Base-by-base conservation (phyloP, 257 asterid genomes). In the Solanum sejunctum region DNA sequence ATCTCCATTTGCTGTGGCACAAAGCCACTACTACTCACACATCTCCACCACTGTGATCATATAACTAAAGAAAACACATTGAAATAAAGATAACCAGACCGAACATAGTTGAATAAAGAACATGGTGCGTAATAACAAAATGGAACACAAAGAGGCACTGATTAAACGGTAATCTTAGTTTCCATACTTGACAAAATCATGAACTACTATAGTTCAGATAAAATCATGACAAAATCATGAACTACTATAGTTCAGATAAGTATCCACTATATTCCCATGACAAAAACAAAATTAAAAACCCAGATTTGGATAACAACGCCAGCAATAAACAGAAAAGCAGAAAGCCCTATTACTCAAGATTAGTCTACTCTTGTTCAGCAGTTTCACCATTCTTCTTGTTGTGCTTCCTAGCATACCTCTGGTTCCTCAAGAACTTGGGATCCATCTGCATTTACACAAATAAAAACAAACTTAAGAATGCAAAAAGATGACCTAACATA, bases 391-490 rank as follows among this genome's bases (percentile, higher is more conserved):
- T 58, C 75, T 85, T 64, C 57, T 64, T 78, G 84, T 86, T 86
- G 88, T 86, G 88, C 81, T 86, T 86, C 86, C 86, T 86, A 17
- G 85, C 88, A 52, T 86, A 86, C 84, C 88, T 86, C 71, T 82
- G 86, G 88, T 86, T 86, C 86, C 88, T 83, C 88, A 86, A 61
- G 79, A 86, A 86, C 32, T 86, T 86, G 7, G 86, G 88, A 71
- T 85, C 88, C 85, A 85, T 85, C 88, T 85, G 81, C 54, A 67
- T n/a, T 28, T 20, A 51, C 20, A 1, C 28, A 52, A 20, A 23
- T 3, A 7, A 7, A 4, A 83, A 43, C 13, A 20, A 64, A 69
- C n/a, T 52, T 54, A 51, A 51, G 3, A 83, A 69, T 15, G 9
- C 41, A 10, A 43, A 15, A 5, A 28, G 1, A 60, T 26, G 7